Percentiles rank a stretch among this genome's conserved stretches.
Conservation (phyloP, 164 flowering plant genomes). For the Umbilicus rupestris region DNA sequence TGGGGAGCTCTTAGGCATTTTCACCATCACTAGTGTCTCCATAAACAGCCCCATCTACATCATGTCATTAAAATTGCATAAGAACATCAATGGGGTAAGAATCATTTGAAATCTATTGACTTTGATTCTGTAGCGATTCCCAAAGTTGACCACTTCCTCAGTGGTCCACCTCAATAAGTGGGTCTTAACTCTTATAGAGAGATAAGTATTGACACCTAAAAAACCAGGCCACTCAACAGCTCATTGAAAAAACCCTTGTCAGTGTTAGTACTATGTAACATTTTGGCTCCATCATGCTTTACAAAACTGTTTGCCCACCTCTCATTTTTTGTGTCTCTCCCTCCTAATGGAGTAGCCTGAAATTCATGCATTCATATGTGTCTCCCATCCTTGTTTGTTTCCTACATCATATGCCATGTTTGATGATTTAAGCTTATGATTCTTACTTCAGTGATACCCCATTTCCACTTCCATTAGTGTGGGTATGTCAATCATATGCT, state of each 20-base stretch:
- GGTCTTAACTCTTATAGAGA: background rate
- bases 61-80: conserved; percentile 5
- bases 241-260: background rate
- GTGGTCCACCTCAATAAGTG: conserved; percentile 5
- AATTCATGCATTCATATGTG: background rate
- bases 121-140: background rate
- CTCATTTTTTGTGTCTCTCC: background rate
- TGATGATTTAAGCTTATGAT: background rate
- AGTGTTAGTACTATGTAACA: background rate
- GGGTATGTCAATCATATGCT: background rate
- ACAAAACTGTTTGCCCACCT: background rate
- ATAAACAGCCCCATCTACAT: conserved; percentile 3
- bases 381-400: conserved; percentile 5
- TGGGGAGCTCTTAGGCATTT: background rate
- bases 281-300: background rate
- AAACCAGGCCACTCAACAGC: conserved; percentile 1
- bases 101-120: conserved; percentile 2
- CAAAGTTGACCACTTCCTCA: conserved; percentile 1
- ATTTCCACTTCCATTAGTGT: background rate
- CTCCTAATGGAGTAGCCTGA: background rate
- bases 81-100: background rate
- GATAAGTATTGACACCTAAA: background rate
- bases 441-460: conserved; percentile 3
- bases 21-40: background rate
- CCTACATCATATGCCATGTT: background rate